Conservation (phyloP, 306 rosid genomes). For the Sophora flavescens region DNA sequence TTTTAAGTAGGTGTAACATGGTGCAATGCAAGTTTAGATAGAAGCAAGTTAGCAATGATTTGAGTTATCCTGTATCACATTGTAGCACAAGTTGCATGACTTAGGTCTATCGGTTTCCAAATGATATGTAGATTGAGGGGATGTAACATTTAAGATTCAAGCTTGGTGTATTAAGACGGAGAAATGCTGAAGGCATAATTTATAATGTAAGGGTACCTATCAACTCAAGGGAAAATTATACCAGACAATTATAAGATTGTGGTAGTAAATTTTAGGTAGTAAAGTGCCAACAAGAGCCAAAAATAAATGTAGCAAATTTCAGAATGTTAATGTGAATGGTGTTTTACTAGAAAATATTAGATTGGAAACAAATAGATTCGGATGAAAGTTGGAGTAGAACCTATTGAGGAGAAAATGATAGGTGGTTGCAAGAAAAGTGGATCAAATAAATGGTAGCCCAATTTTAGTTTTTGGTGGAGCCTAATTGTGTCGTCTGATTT, state of each 20-base stretch:
- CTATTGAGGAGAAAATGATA: no score
- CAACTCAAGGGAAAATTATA: no score
- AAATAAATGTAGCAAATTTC: neutral
- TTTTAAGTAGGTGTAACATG: no score
- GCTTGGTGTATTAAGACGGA: neutral
- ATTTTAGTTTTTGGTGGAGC: neutral
- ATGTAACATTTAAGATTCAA: neutral
- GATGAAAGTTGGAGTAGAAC: neutral
- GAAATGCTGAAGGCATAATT: neutral
- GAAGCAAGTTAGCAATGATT: no score
- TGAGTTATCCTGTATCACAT: no score
- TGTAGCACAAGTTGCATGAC: no score
- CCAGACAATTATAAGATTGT: no score
- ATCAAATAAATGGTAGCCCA: neutral
- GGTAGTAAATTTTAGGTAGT: no score
- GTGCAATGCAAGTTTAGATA: no score
- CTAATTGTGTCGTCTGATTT: neutral
- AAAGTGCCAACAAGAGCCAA: no score
- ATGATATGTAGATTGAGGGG: neutral
- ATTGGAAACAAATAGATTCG: neutral
- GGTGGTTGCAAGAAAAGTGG: neutral
- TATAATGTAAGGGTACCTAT: no score
- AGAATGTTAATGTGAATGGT: neutral
- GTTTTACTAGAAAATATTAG: neutral
- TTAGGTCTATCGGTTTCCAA: no score